Percentiles rank a stretch among this genome's conserved stretches.
phyloP scores from a whole-genome alignment of 257 asterid species.

The Nemophila menziesii region DNA sequence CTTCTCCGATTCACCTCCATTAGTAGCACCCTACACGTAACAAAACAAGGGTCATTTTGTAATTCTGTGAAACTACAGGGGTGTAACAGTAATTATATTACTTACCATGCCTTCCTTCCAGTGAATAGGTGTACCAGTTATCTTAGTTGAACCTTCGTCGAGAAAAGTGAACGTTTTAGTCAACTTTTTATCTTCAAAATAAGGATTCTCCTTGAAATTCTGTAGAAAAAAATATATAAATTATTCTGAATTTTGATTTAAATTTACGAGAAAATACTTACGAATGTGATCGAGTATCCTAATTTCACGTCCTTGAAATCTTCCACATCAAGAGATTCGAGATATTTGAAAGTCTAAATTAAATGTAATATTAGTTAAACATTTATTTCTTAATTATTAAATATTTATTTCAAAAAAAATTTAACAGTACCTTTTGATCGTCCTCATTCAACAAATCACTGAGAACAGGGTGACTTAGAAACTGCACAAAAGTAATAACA shows the following conservation, averaged over 20 bases:
- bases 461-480: constrained; percentile 46
- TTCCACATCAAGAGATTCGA: constrained; percentile 49
- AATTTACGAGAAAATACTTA: constrained; percentile 20
- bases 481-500: constrained; percentile 23
- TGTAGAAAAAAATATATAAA: constrained; percentile 10
- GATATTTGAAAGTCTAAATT: constrained; percentile 32
- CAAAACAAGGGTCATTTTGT: neutral
- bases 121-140: constrained; percentile 33
- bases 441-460: constrained; percentile 29
- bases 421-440: constrained; percentile 49
- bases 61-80: neutral
- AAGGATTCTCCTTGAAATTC: constrained; percentile 53
- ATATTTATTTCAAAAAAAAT: constrained; percentile 11
- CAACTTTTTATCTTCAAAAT: constrained; percentile 34
- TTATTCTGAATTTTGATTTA: neutral
- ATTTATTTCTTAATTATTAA: neutral
- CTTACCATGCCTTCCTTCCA: constrained; percentile 65
- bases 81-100: neutral
- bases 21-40: constrained; percentile 26
- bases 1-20: constrained; percentile 17
- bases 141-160: constrained; percentile 39
- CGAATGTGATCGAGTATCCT: constrained; percentile 48
- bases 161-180: constrained; percentile 29
- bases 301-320: constrained; percentile 32
- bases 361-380: constrained; percentile 1